Evolutionary conservation across 192 early-diverging fungal species (phyloP), one percentile per base, ranked within the genome.

Genomic region (Paraglomus brasilianum): DNA sequence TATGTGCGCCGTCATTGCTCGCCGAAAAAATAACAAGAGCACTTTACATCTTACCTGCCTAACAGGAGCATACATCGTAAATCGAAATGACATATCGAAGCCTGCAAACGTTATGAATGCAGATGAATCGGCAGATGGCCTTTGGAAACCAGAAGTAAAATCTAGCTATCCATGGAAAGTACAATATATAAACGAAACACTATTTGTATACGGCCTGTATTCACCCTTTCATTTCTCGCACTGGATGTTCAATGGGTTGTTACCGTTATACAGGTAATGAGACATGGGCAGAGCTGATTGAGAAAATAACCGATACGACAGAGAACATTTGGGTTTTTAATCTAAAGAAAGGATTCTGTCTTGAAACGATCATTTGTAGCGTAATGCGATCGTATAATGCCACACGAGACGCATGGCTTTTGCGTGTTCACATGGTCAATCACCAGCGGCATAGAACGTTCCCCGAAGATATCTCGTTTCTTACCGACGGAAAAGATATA

Each of bases 201-300:
- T 82, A 7, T 78, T 74, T 65, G 77, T 81, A n/a, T 79, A 81
- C 52, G 74, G 75, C 5, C 46, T 83, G 3, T 79, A 77, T 39
- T 69, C 65, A 30, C 79, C 81, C 0, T 77, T 48, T 21, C 79
- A 81, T 53, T 81, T 81, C 40, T 77, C 79, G 0, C 79, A 83
- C 42, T 77, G 67, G 65, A 47, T 83, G 11, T 83, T 72, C 42
- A 83, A 83, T 61, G 79, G 82, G 0, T 72, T 83, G 66, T 71
- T 79, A 10, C 82, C 79, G 49, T 60, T 83, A 0, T 83, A 72
- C 53, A 72, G 67, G 75, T 72, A 66, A 53, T 2, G 38, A 41
- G 11, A 0, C 22, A 68, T 74, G 65, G 48, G 53, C 56, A 60
- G 64, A 19, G 19, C 56, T 13, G 66, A 74, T 46, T 24, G 39